Evolutionary conservation across 192 early-diverging fungal species (phyloP).

Genomic region (Umbelopsis isabellina): DNA sequence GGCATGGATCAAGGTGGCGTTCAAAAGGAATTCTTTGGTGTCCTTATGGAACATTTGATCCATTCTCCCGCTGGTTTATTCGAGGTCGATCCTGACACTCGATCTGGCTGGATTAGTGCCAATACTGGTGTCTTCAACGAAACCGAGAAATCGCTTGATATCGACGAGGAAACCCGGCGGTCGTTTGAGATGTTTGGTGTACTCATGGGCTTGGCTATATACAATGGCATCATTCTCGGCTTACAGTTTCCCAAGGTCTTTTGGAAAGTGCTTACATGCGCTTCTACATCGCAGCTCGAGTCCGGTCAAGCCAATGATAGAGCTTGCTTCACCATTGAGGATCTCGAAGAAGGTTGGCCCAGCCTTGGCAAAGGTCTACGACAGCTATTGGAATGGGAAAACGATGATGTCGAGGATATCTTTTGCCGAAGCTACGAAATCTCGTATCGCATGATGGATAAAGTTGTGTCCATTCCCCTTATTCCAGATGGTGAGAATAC

Average conservation of each 20-base stretch:
- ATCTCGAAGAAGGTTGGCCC: slow-evolving; percentile 33
- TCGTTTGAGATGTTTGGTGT: slow-evolving; percentile 86
- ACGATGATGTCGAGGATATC: slow-evolving; percentile 74
- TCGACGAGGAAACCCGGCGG: slow-evolving; percentile 28
- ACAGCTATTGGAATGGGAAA: slow-evolving; percentile 81
- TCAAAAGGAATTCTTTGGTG: slow-evolving; percentile 94
- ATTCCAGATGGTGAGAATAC: slow-evolving; percentile 62
- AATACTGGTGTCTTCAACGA: slow-evolving; percentile 41
- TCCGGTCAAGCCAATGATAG: background rate
- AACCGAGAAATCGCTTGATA: slow-evolving; percentile 20
- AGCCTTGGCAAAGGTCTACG: slow-evolving; percentile 73
- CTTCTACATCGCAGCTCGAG: slow-evolving; percentile 19
- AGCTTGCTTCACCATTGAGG: slow-evolving; percentile 22
- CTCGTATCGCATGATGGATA: slow-evolving; percentile 62
- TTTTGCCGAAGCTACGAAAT: slow-evolving; percentile 87
- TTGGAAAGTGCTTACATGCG: slow-evolving; percentile 56
- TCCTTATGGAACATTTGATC: slow-evolving; percentile 74
- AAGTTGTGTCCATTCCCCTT: slow-evolving; percentile 61
- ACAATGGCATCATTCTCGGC: slow-evolving; percentile 82
- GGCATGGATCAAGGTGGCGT: slow-evolving; percentile 97
- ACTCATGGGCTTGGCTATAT: slow-evolving; percentile 89
- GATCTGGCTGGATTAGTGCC: slow-evolving; percentile 78
- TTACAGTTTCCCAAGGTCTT: slow-evolving; percentile 75
- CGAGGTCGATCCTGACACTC: slow-evolving; percentile 58
- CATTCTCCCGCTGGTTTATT: slow-evolving; percentile 80